Conservation (phyloP, 164 flowering plant genomes). For the Tetrastigma voinierianum region DNA sequence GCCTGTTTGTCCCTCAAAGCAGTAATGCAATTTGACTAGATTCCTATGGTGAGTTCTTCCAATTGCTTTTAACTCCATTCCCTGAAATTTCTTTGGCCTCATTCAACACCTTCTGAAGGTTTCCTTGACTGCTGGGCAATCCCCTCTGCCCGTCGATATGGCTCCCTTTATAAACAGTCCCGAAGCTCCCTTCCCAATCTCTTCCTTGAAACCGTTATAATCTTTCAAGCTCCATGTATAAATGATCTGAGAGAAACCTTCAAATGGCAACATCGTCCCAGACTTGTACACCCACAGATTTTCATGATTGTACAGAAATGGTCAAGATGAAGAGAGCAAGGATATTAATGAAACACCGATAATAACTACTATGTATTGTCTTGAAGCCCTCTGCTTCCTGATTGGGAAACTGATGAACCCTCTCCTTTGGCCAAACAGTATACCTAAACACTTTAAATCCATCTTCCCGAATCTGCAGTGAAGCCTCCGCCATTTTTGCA, state of each 20-base stretch:
- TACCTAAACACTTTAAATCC: not conserved
- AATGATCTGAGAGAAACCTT: conserved; percentile 9
- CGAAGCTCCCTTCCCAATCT: conserved; percentile 6
- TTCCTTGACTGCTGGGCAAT: conserved; percentile 12
- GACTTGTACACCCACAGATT: not conserved
- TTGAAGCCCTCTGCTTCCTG: no score
- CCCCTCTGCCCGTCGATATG: not conserved
- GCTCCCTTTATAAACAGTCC: conserved; percentile 12
- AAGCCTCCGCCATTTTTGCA: not conserved
- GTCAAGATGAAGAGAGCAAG: not conserved
- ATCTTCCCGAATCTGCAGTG: not conserved
- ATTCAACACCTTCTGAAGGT: conserved; percentile 6
- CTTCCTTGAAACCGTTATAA: conserved; percentile 15
- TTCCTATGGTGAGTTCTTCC: conserved; percentile 14
- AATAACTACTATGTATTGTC: no score
- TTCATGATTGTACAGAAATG: not conserved
- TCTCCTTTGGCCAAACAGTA: not conserved
- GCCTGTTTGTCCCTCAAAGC: conserved; percentile 1
- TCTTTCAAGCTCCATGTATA: conserved; percentile 9
- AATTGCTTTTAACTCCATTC: conserved; percentile 6
- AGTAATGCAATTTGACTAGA: conserved; percentile 14
- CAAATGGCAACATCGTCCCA: not conserved
- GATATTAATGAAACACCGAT: no score
- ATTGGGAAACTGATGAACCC: no score
- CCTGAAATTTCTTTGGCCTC: conserved; percentile 11